Percentiles rank a stretch among this genome's conserved stretches.
Evolutionary conservation across 768 basidiomycete genomes (phyloP).

Genomic region (Boletus barrowsii): DNA sequence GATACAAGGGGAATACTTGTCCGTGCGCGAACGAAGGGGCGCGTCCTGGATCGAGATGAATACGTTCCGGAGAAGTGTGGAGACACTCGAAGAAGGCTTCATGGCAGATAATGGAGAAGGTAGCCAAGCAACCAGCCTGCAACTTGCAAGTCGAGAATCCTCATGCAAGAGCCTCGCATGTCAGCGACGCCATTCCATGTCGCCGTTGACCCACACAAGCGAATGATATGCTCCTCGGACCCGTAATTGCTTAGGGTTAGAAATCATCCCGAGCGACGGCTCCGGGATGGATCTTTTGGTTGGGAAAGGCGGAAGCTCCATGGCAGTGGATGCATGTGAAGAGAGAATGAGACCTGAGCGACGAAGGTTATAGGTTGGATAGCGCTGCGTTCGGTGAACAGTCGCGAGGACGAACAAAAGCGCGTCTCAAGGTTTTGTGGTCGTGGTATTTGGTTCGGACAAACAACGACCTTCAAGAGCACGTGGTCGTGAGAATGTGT

Average conservation of each 20-base stretch:
- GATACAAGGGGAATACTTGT: slow-evolving; percentile 48
- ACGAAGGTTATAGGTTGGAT: slow-evolving; percentile 34
- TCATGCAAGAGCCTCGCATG: slow-evolving; percentile 4
- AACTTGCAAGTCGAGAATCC: slow-evolving; percentile 10
- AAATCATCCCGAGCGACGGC: slow-evolving; percentile 39
- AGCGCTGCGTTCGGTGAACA: slow-evolving; percentile 8
- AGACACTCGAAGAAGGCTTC: slow-evolving; percentile 36
- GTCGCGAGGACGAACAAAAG: slow-evolving; percentile 1
- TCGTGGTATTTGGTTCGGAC: slow-evolving; percentile 19
- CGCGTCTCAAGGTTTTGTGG: slow-evolving; percentile 8
- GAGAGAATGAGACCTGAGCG: slow-evolving; percentile 46
- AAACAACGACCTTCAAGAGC: slow-evolving; percentile 15
- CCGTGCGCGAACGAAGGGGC: slow-evolving; percentile 24
- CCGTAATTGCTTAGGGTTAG: slow-evolving; percentile 58
- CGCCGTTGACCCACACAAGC: slow-evolving; percentile 22
- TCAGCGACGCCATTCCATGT: slow-evolving; percentile 22
- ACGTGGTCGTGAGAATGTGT: slow-evolving; percentile 22
- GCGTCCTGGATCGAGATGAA: slow-evolving; percentile 23
- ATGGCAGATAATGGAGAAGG: slow-evolving; percentile 31
- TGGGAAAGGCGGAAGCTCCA: slow-evolving; percentile 34
- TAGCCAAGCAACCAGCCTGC: slow-evolving; percentile 17
- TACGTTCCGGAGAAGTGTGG: slow-evolving; percentile 56
- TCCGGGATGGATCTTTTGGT: slow-evolving; percentile 52
- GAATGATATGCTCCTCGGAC: slow-evolving; percentile 29
- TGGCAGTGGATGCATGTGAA: slow-evolving; percentile 28